phyloP scores from a whole-genome alignment of 345 rosid species.

The Eucalyptus polyanthemos region DNA sequence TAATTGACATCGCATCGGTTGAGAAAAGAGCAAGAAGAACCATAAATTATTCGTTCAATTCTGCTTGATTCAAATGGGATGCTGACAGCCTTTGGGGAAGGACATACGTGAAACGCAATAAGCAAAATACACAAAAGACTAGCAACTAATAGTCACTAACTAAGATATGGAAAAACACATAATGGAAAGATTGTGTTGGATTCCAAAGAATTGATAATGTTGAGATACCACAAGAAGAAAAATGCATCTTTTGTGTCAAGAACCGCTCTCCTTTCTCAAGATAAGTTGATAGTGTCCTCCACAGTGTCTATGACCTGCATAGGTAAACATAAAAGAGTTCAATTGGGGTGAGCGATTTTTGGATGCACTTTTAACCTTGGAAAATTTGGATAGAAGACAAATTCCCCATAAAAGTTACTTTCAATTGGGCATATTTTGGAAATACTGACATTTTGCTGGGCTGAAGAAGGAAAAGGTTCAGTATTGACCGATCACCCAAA shows the following conservation, averaged over 20 bases:
- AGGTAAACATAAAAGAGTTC: not conserved
- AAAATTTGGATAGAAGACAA: not conserved
- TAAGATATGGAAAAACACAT: not conserved
- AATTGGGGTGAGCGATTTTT: not conserved
- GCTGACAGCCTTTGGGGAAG: not conserved
- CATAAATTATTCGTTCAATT: not conserved
- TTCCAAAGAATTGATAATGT: not conserved
- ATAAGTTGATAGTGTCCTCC: conserved; percentile 79
- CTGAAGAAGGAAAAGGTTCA: not conserved
- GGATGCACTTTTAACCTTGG: not conserved
- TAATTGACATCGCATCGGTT: not conserved
- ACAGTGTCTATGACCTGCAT: conserved; percentile 70
- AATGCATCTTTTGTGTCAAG: not conserved
- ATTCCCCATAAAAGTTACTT: not conserved
- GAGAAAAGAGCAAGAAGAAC: not conserved
- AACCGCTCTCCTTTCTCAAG: conserved; percentile 26
- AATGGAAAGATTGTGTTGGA: not conserved
- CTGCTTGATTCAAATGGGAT: not conserved
- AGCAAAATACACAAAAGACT: not conserved
- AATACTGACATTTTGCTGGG: not conserved
- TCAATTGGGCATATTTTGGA: not conserved
- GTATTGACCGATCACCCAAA: not conserved
- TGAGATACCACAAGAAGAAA: not conserved
- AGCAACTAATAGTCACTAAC: not conserved
- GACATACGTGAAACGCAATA: not conserved